Evolutionary conservation across 2,329 filamentous ascomycete species (phyloP).

Genomic region (Fusarium sp.): DNA sequence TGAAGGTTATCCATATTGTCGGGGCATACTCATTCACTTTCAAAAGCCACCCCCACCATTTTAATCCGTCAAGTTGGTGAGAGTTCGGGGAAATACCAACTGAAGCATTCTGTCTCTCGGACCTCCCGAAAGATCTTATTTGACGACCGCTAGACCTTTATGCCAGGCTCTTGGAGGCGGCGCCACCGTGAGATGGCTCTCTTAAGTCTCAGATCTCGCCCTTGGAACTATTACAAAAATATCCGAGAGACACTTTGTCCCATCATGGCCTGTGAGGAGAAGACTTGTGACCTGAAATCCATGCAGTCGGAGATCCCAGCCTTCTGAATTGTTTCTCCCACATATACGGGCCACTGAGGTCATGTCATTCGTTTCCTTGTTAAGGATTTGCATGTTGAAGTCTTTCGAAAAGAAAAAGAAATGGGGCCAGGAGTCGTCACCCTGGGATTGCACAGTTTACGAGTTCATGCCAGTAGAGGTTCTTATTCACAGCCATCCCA

Average conservation of each 20-base stretch:
- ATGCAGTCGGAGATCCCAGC: background rate
- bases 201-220: constrained; percentile 30
- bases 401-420: background rate
- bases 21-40: background rate
- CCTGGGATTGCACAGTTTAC: background rate
- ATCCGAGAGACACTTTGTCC: constrained; percentile 30
- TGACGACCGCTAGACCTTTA: background rate
- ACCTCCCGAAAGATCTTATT: background rate
- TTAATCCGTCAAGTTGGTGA: background rate
- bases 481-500: background rate
- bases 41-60: background rate
- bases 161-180: constrained; percentile 4
- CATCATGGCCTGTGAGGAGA: background rate
- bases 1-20: background rate
- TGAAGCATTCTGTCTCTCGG: background rate
- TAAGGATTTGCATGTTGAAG: background rate
- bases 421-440: background rate
- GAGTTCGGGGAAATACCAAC: background rate
- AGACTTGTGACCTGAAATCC: constrained; percentile 5
- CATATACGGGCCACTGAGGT: background rate
- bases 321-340: background rate
- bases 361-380: background rate
- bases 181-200: constrained; percentile 24
- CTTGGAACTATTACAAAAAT: constrained; percentile 31
- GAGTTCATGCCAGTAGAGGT: background rate